Evolutionary conservation across 257 asterid species (phyloP), one percentile per base, ranked within the genome.

Genomic region (Parsonsia alboflavescens): DNA sequence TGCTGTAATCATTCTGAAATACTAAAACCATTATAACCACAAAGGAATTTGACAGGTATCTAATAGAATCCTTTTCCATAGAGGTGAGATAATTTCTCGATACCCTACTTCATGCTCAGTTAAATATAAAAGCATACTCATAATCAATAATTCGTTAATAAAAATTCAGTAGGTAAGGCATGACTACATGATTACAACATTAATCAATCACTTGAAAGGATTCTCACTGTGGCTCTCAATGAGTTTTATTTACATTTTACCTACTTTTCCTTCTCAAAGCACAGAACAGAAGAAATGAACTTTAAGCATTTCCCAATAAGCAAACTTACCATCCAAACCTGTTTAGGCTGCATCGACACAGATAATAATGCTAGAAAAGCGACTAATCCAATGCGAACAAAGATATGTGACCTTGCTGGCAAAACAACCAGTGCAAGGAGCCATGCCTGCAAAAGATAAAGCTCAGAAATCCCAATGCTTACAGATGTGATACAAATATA

Each of bases 261-360:
- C 73, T 68, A 41, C 16, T 36, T 30, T 70, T 30, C 59, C 9
- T 45, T 68, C 57, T n/a, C 12, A 68, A 45, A 70, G 45, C 44
- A 21, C 50, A 39, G 1, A 24, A 70, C 16, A 26, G 15, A 1
- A 45, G 15, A 15, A 10, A 7, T 30, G 33, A 17, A 36, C 66
- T 36, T 42, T 44, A 57, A 68, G 30, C 53, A 73, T 28, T 36
- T 49, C 3, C 67, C 72, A 48, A 70, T 26, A 72, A 67, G 68
- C 22, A 68, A 57, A 58, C 75, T 78, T 84, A 94, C 99, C 97
- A 88, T 81, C 99, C 99, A 94, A 76, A 89, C 96, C 73, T 89
- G 96, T 24, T 80, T 76, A 59, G 99, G 99, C 88, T 90, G 98
- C 79, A 85, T 83, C 87, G 85, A 80, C 33, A 92, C 44, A 4